These are phyloP conservation scores for Phaeomoniella chlamydospora DNA, from an alignment of 2,329 filamentous ascomycete species.

Conservation along the genomic window DNA sequence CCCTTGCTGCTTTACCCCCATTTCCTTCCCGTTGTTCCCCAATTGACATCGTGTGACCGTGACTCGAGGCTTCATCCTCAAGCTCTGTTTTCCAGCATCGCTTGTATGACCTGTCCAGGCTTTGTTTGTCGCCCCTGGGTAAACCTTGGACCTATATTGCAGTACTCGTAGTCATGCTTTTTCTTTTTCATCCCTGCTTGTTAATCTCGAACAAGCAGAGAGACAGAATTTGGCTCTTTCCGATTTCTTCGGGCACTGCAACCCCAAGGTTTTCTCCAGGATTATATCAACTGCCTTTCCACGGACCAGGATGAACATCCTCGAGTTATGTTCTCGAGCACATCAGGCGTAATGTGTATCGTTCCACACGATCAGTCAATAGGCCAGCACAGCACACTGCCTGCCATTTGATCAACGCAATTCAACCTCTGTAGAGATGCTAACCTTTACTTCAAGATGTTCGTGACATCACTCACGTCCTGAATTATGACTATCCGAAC, in stretches of 20 bases:
- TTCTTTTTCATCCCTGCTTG: constrained; percentile 63
- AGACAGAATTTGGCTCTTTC: constrained; percentile 45
- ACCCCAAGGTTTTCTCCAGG: background rate
- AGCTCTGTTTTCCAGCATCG: constrained; percentile 77
- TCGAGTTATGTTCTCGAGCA: background rate
- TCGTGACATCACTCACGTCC: constrained; percentile 99
- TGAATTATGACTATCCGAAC: constrained; percentile 99
- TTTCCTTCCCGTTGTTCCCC: constrained; percentile 20
- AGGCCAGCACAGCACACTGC: constrained; percentile 27
- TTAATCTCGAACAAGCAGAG: constrained; percentile 44
- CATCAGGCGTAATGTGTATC: constrained; percentile 37
- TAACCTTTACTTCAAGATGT: constrained; percentile 91
- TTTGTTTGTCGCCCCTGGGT: constrained; percentile 60
- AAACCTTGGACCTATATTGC: constrained; percentile 77
- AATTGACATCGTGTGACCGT: constrained; percentile 46
- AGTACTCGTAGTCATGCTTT: constrained; percentile 59
- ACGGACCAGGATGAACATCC: background rate
- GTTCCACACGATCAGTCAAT: constrained; percentile 45
- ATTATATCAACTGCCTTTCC: background rate
- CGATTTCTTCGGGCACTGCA: background rate
- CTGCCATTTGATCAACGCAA: background rate
- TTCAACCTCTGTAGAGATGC: constrained; percentile 42
- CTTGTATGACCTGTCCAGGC: constrained; percentile 85
- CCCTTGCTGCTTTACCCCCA: constrained; percentile 17
- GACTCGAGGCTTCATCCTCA: constrained; percentile 45